Conservation (phyloP, 345 rosid species). For the Jatropha curcas region DNA sequence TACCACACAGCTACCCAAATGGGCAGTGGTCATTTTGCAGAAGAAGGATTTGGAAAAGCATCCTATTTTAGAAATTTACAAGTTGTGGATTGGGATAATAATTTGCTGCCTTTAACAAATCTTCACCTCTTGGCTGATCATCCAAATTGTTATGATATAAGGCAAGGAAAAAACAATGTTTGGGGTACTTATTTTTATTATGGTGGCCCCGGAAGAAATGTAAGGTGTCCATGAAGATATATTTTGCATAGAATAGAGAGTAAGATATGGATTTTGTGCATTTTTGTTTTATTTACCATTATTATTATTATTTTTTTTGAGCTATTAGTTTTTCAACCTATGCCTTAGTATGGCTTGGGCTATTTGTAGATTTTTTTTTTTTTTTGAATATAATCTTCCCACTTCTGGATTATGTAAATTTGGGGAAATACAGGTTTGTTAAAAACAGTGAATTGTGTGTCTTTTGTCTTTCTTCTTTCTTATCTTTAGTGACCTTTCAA, state of each 20-base stretch:
- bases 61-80: slow-evolving; percentile 35
- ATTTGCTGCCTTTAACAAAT: slow-evolving; percentile 29
- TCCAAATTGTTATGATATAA: slow-evolving; percentile 33
- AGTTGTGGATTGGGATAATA: slow-evolving; percentile 40
- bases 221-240: slow-evolving; percentile 27
- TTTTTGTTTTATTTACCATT: no score
- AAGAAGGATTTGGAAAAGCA: slow-evolving; percentile 36
- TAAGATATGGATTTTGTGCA: background rate
- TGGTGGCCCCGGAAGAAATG: slow-evolving; percentile 41
- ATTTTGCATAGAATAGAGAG: slow-evolving; percentile 6
- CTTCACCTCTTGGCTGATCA: slow-evolving; percentile 35
- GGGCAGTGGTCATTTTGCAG: slow-evolving; percentile 40
- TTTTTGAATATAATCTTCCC: background rate
- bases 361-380: slow-evolving; percentile 20
- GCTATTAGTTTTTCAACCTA: background rate
- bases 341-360: slow-evolving; percentile 15
- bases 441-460: slow-evolving; percentile 29
- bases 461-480: background rate
- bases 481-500: background rate
- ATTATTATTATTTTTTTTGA: background rate
- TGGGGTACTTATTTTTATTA: slow-evolving; percentile 41
- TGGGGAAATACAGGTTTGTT: slow-evolving; percentile 35
- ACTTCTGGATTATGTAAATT: slow-evolving; percentile 34
- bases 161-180: slow-evolving; percentile 25
- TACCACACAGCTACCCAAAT: slow-evolving; percentile 35